Evolutionary conservation across 1,284 basidiomycete genomes (phyloP).

Genomic region (Ceratobasidium sp.): DNA sequence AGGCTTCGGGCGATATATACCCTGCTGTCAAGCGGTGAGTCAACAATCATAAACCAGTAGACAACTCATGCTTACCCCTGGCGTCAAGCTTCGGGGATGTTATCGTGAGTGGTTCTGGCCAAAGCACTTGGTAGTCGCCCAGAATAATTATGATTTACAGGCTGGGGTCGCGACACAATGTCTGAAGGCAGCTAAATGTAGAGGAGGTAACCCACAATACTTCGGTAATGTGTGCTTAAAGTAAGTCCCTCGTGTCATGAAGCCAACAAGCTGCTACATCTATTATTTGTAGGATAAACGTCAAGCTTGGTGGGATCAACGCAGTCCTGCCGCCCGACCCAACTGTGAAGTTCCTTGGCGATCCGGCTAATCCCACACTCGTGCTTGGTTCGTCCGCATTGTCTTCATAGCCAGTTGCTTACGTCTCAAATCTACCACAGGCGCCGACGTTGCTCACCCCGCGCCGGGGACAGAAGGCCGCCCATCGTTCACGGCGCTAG

Average conservation of each 20-base stretch:
- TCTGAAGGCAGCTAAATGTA: conserved; percentile 52
- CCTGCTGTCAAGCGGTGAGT: conserved; percentile 78
- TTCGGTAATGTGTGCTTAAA: conserved; percentile 82
- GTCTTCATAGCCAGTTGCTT: neutral
- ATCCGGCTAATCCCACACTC: conserved; percentile 74
- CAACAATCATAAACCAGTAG: neutral
- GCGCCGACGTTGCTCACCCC: conserved; percentile 82
- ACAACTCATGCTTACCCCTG: neutral
- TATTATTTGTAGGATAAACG: conserved; percentile 68
- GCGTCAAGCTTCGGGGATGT: conserved; percentile 73
- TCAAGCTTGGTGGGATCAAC: conserved; percentile 83
- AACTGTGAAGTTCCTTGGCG: conserved; percentile 68
- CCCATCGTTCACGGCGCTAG: conserved; percentile 80
- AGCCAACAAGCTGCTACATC: neutral
- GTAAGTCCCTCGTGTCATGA: conserved; percentile 57
- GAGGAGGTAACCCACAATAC: conserved; percentile 64
- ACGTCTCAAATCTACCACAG: conserved; percentile 53
- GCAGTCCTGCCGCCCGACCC: conserved; percentile 66
- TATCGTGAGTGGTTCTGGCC: neutral
- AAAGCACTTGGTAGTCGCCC: neutral
- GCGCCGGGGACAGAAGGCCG: conserved; percentile 75
- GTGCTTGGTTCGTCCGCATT: conserved; percentile 69
- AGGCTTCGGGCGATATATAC: conserved; percentile 77
- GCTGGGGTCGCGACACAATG: conserved; percentile 79
- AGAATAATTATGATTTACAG: conserved; percentile 54